These are phyloP conservation scores for Penicillium robsamsonii DNA, from an alignment of 495 filamentous ascomycete genomes.

Conservation along the genomic window DNA sequence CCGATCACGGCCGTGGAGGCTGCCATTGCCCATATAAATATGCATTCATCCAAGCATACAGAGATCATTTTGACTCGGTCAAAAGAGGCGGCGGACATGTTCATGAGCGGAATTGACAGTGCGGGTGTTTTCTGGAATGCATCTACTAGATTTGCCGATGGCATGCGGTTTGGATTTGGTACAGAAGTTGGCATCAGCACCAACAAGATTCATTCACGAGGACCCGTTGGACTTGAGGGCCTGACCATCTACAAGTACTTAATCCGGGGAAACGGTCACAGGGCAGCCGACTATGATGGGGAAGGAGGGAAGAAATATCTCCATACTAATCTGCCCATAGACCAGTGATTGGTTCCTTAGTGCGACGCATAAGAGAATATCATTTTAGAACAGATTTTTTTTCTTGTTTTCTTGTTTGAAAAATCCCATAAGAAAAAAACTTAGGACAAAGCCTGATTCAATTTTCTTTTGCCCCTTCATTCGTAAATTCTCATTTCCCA, in stretches of 20 bases:
- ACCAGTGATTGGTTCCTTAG: conserved; percentile 1
- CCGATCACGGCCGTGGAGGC: conserved; percentile 49
- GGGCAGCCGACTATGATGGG: conserved; percentile 68
- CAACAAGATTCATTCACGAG: conserved; percentile 94
- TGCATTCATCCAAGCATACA: conserved; percentile 90
- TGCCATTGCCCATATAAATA: conserved; percentile 86
- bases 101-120: conserved; percentile 82
- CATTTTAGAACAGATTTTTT: conserved; percentile 24
- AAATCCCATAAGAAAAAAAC: conserved; percentile 31
- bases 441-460: conserved; percentile 35
- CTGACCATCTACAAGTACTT: conserved; percentile 97
- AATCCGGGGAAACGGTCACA: conserved; percentile 76
- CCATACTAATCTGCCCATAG: conserved; percentile 32
- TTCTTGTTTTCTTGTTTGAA: conserved; percentile 11
- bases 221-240: conserved; percentile 90
- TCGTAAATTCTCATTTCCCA: conserved; percentile 26
- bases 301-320: conserved; percentile 47
- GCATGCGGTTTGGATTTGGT: conserved; percentile 95
- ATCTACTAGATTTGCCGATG: conserved; percentile 90
- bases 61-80: conserved; percentile 82
- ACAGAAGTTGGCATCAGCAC: conserved; percentile 98
- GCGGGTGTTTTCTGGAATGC: conserved; percentile 97
- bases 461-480: conserved; percentile 34
- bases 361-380: neutral
- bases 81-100: conserved; percentile 62